Evolutionary conservation across 1,284 basidiomycete species (phyloP).

Genomic region (Inonotus hispidus): DNA sequence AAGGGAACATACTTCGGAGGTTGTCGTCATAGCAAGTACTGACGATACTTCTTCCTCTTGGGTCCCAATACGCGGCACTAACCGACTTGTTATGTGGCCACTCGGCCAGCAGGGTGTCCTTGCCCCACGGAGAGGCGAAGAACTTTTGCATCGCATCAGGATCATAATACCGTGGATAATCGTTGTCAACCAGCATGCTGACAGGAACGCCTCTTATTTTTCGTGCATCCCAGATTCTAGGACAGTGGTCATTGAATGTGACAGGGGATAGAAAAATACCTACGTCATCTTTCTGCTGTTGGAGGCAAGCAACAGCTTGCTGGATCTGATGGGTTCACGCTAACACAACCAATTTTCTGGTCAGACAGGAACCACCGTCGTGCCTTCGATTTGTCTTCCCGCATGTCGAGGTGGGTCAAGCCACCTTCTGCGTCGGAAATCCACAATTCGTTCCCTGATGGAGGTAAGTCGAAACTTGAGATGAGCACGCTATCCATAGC

Average conservation of each 20-base stretch:
- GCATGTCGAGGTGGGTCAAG: slow-evolving; percentile 65
- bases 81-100: slow-evolving; percentile 69
- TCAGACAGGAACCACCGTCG: slow-evolving; percentile 61
- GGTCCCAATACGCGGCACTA: slow-evolving; percentile 79
- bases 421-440: slow-evolving; percentile 66
- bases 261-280: slow-evolving; percentile 20
- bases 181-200: slow-evolving; percentile 23
- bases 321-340: slow-evolving; percentile 65
- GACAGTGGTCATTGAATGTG: background rate
- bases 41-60: slow-evolving; percentile 65
- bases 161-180: slow-evolving; percentile 41
- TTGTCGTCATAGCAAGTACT: slow-evolving; percentile 79
- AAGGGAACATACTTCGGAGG: slow-evolving; percentile 48
- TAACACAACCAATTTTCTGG: slow-evolving; percentile 70
- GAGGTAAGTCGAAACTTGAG: slow-evolving; percentile 59
- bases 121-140: slow-evolving; percentile 44
- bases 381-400: slow-evolving; percentile 50
- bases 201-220: slow-evolving; percentile 45
- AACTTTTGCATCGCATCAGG: slow-evolving; percentile 44
- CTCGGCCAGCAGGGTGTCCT: slow-evolving; percentile 50
- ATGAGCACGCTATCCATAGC: slow-evolving; percentile 55
- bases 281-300: slow-evolving; percentile 66
- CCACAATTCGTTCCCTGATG: slow-evolving; percentile 72
- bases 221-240: slow-evolving; percentile 72
- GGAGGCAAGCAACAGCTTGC: slow-evolving; percentile 64